A percentile compares a stretch with the other conserved stretches of the same genome.
phyloP scores from a whole-genome alignment of 1,139 yeast species.

The Blastobotrys illinoisensis region DNA sequence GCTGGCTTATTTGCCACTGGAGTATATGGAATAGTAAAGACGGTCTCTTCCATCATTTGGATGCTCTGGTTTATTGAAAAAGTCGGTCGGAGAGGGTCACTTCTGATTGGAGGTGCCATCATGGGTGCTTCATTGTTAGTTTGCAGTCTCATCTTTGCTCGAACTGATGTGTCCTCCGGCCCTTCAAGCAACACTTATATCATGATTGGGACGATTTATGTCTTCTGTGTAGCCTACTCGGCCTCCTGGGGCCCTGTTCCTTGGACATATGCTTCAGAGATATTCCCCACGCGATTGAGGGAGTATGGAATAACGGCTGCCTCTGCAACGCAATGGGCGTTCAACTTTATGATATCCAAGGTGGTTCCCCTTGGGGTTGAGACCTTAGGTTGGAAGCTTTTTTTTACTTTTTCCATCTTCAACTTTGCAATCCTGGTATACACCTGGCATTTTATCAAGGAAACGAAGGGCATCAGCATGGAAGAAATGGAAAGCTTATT shows the following conservation, averaged over 20 bases:
- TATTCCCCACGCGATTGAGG: constrained; percentile 45
- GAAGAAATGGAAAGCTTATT: constrained; percentile 63
- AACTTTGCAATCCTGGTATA: constrained; percentile 25
- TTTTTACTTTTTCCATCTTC: constrained; percentile 20
- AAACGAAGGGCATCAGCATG: constrained; percentile 60
- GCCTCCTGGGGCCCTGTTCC: constrained; percentile 39
- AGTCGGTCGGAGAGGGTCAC: constrained; percentile 47
- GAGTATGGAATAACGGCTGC: constrained; percentile 49
- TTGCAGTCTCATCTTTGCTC: constrained; percentile 22
- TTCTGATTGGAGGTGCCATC: constrained; percentile 43
- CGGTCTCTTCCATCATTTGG: constrained; percentile 44
- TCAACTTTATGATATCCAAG: constrained; percentile 33
- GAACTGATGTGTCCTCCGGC: constrained; percentile 14
- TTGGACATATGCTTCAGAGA: constrained; percentile 48
- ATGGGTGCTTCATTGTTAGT: constrained; percentile 34
- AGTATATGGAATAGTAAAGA: constrained; percentile 44
- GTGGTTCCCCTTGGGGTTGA: constrained; percentile 31
- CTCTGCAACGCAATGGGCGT: constrained; percentile 48
- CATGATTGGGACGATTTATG: constrained; percentile 22
- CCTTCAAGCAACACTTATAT: constrained; percentile 9
- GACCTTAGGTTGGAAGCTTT: constrained; percentile 14
- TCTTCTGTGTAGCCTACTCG: constrained; percentile 36
- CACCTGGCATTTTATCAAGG: constrained; percentile 52
- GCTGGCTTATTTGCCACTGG: constrained; percentile 44
- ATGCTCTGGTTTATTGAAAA: constrained; percentile 43